These are phyloP conservation scores for Vitis labrusca DNA, from an alignment of 164 flowering plant genomes.

Conservation along the genomic window DNA sequence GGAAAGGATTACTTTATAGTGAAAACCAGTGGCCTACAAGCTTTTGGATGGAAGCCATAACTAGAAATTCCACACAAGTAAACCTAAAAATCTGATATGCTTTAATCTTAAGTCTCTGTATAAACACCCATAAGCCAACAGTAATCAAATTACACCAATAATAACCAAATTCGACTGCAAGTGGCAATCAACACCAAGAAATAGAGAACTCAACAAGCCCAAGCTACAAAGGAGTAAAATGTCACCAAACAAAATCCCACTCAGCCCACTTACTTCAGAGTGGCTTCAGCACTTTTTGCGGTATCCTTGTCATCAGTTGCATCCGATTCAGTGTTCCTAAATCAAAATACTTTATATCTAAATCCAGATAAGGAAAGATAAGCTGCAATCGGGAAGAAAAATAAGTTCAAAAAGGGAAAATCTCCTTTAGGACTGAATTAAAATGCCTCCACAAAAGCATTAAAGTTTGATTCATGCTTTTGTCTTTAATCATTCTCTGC, in stretches of 20 bases:
- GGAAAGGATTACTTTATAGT: no score
- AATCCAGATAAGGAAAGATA: constrained; percentile 69
- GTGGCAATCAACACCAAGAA: no score
- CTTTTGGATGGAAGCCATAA: no score
- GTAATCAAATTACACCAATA: no score
- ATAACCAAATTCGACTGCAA: no score
- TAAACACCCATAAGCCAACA: no score
- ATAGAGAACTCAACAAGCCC: no score
- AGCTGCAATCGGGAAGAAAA: constrained; percentile 44
- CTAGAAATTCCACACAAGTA: no score
- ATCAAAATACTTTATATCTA: constrained; percentile 83
- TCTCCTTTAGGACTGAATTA: background rate
- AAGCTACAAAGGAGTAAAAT: no score
- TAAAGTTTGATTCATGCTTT: constrained; percentile 33
- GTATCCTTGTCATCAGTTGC: constrained; percentile 83
- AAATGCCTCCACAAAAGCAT: background rate
- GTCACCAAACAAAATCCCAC: background rate
- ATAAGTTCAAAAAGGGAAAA: background rate
- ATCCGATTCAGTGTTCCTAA: constrained; percentile 83
- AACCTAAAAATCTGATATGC: no score
- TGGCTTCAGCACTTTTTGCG: constrained; percentile 80
- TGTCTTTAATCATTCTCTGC: constrained; percentile 86
- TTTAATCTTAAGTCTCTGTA: no score
- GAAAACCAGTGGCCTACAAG: no score
- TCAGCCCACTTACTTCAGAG: constrained; percentile 59